These are phyloP conservation scores for Neurospora sp. DNA, from an alignment of 2,329 filamentous ascomycete species.

Conservation along the genomic window DNA sequence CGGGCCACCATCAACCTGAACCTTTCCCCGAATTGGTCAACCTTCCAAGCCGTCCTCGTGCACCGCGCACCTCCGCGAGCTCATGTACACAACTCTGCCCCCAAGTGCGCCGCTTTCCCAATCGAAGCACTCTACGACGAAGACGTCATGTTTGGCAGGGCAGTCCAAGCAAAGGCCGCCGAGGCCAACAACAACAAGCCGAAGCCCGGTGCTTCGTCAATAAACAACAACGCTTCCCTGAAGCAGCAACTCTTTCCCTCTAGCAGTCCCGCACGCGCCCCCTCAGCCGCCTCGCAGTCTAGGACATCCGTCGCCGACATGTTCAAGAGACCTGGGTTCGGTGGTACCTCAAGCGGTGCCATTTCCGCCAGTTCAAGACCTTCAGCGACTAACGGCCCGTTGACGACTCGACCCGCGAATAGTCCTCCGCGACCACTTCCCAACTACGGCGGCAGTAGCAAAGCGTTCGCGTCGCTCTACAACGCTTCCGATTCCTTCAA, in stretches of 20 bases:
- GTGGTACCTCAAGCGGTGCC: slow-evolving; percentile 22
- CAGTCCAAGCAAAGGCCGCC: slow-evolving; percentile 24
- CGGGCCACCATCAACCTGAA: slow-evolving; percentile 11
- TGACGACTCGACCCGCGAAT: slow-evolving; percentile 27
- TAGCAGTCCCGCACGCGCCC: slow-evolving; percentile 34
- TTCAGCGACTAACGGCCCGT: slow-evolving; percentile 13
- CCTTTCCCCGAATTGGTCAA: background rate
- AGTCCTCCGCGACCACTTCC: slow-evolving; percentile 16
- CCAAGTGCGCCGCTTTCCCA: background rate
- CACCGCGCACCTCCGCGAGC: slow-evolving; percentile 1
- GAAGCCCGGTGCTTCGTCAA: slow-evolving; percentile 19
- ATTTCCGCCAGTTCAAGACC: slow-evolving; percentile 1
- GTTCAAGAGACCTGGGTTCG: slow-evolving; percentile 34
- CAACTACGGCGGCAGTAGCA: slow-evolving; percentile 8
- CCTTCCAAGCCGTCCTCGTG: slow-evolving; percentile 3
- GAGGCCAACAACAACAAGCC: slow-evolving; percentile 23
- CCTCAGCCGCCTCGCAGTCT: background rate
- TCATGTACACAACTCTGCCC: slow-evolving; percentile 7
- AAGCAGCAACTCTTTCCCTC: slow-evolving; percentile 47
- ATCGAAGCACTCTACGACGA: background rate
- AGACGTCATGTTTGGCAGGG: slow-evolving; percentile 12
- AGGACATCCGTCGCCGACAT: slow-evolving; percentile 33
- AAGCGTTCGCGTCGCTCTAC: slow-evolving; percentile 30
- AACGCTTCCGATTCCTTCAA: slow-evolving; percentile 39
- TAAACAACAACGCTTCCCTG: slow-evolving; percentile 24